phyloP scores from a whole-genome alignment of 371 early-diverging fungal species.

The Actinomucor elegans region DNA sequence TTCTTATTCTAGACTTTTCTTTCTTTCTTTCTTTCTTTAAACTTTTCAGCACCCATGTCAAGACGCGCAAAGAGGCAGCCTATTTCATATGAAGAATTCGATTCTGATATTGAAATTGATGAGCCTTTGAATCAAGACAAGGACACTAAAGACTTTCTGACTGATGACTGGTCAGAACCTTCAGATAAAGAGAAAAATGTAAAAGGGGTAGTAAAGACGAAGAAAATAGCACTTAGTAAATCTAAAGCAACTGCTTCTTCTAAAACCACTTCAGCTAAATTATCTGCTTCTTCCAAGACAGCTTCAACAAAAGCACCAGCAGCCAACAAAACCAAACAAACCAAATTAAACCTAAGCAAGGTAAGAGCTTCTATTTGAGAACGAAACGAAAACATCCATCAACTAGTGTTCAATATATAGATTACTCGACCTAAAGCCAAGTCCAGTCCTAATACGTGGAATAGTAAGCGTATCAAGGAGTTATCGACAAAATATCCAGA shows the following conservation, averaged over 20 bases:
- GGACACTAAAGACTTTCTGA: constrained; percentile 14
- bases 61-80: constrained; percentile 5
- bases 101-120: constrained; percentile 21
- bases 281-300: too few relatives aligned
- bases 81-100: constrained; percentile 7
- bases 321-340: constrained; percentile 56
- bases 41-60: neutral
- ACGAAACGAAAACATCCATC: too few relatives aligned
- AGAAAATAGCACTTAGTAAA: constrained; percentile 8
- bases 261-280: too few relatives aligned
- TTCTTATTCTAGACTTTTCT: neutral
- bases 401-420: too few relatives aligned
- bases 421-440: too few relatives aligned
- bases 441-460: too few relatives aligned
- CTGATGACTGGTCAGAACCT: constrained; percentile 14
- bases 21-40: neutral
- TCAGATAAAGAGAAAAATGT: constrained; percentile 8
- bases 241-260: too few relatives aligned
- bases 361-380: too few relatives aligned
- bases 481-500: constrained; percentile 64
- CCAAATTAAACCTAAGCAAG: constrained; percentile 49
- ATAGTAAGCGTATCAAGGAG: constrained; percentile 16
- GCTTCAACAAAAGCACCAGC: constrained; percentile 19
- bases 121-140: constrained; percentile 3
- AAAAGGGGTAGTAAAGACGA: constrained; percentile 5